Evolutionary conservation across 768 basidiomycete species (phyloP).

Genomic region (Hericium coralloides): DNA sequence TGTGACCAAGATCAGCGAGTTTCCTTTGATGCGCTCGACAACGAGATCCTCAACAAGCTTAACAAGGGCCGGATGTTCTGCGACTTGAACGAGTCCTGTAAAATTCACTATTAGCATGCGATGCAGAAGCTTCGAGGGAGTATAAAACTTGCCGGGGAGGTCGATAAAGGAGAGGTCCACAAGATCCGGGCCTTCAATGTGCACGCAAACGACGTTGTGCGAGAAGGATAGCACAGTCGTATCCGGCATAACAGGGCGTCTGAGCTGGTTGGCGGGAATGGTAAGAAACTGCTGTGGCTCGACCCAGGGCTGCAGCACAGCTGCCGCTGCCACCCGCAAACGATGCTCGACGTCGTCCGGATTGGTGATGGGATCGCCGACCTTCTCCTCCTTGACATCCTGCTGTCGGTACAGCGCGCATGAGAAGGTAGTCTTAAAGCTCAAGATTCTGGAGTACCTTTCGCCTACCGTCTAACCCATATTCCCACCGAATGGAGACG

Average conservation of each 20-base stretch:
- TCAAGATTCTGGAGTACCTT: not conserved
- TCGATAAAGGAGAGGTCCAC: slow-evolving; percentile 21
- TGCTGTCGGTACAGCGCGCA: not conserved
- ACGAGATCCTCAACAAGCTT: slow-evolving; percentile 44
- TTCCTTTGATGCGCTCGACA: slow-evolving; percentile 36
- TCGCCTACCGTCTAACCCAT: slow-evolving; percentile 21
- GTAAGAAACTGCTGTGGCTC: slow-evolving; percentile 16
- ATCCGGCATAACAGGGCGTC: not conserved
- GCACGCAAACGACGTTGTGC: slow-evolving; percentile 19
- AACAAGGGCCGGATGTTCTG: slow-evolving; percentile 28
- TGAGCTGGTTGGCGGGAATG: not conserved
- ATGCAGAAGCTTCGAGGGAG: not conserved
- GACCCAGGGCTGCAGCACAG: slow-evolving; percentile 41
- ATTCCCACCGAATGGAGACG: slow-evolving; percentile 36
- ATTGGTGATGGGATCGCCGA: slow-evolving; percentile 35
- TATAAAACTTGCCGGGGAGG: slow-evolving; percentile 14
- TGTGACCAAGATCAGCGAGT: slow-evolving; percentile 45
- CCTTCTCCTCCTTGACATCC: slow-evolving; percentile 24
- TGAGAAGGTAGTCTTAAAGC: not conserved
- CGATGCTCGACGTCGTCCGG: slow-evolving; percentile 39
- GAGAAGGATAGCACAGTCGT: slow-evolving; percentile 14
- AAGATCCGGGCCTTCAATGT: slow-evolving; percentile 17
- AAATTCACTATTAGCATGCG: not conserved
- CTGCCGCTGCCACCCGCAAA: slow-evolving; percentile 52
- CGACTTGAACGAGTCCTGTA: slow-evolving; percentile 42